Conservation (phyloP, 129 eudicot genomes). For the Artemisia tridentata region DNA sequence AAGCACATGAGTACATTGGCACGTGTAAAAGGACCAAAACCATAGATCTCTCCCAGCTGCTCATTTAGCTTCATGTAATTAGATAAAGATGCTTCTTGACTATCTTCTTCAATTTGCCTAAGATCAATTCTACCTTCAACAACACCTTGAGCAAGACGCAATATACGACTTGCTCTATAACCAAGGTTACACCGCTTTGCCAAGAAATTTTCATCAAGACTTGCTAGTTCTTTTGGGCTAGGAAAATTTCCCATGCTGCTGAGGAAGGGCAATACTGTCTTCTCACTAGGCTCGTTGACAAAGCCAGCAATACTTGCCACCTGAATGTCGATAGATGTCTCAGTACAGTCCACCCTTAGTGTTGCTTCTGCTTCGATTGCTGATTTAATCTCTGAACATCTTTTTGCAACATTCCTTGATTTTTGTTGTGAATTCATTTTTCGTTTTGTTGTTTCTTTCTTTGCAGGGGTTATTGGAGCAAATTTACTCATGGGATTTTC, state of each 20-base stretch:
- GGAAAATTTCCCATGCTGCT: slow-evolving; percentile 64
- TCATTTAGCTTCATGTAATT: slow-evolving; percentile 52
- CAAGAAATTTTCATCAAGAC: slow-evolving; percentile 54
- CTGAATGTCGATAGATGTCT: not conserved
- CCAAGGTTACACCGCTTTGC: slow-evolving; percentile 81
- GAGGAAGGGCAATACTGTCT: slow-evolving; percentile 6
- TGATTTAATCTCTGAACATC: slow-evolving; percentile 20
- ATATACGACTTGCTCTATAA: slow-evolving; percentile 78
- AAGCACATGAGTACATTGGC: slow-evolving; percentile 94
- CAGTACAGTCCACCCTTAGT: slow-evolving; percentile 17
- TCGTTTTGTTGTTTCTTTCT: slow-evolving; percentile 49
- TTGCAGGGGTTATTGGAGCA: slow-evolving; percentile 62
- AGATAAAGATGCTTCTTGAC: slow-evolving; percentile 44
- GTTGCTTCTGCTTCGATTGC: slow-evolving; percentile 24
- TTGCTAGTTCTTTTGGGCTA: slow-evolving; percentile 61
- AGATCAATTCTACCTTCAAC: slow-evolving; percentile 65
- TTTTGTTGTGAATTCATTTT: slow-evolving; percentile 19
- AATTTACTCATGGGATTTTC: slow-evolving; percentile 21
- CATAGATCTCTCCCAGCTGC: slow-evolving; percentile 63
- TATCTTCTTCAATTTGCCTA: slow-evolving; percentile 53
- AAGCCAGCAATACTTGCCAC: slow-evolving; percentile 14
- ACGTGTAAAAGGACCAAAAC: slow-evolving; percentile 86
- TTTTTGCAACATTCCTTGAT: slow-evolving; percentile 22
- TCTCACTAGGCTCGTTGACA: slow-evolving; percentile 23
- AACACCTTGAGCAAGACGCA: slow-evolving; percentile 65